These are phyloP conservation scores for Kodamaea fungicola DNA, from an alignment of 1,139 yeast species.

Conservation along the genomic window DNA sequence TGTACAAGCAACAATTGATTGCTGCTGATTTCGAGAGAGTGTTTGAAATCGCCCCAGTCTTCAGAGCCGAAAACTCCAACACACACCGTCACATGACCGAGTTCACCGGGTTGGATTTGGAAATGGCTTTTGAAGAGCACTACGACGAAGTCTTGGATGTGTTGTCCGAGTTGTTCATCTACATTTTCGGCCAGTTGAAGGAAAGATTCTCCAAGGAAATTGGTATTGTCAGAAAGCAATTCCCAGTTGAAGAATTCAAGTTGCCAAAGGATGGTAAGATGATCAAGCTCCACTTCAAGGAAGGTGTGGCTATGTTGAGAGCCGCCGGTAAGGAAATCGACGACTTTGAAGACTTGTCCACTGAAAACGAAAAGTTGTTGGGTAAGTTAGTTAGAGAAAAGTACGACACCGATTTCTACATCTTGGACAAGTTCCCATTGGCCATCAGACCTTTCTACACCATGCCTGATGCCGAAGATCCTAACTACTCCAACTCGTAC, in stretches of 20 bases:
- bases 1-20: constrained; percentile 95
- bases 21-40: constrained; percentile 97
- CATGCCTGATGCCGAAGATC: constrained; percentile 94
- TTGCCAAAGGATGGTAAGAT: constrained; percentile 86
- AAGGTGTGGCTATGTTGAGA: constrained; percentile 83
- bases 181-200: constrained; percentile 82
- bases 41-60: constrained; percentile 94
- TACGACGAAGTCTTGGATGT: constrained; percentile 91
- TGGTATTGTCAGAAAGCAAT: constrained; percentile 87
- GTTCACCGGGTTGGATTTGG: constrained; percentile 94
- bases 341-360: constrained; percentile 84
- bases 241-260: constrained; percentile 96
- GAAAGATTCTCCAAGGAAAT: constrained; percentile 77
- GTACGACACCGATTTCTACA: constrained; percentile 96
- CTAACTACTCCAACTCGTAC: constrained; percentile 88
- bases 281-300: constrained; percentile 86
- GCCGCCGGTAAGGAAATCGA: constrained; percentile 79
- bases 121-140: constrained; percentile 97
- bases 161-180: constrained; percentile 80
- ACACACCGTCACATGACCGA: constrained; percentile 99
- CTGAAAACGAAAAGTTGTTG: constrained; percentile 90
- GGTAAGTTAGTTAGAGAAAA: constrained; percentile 91
- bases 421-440: constrained; percentile 95
- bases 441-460: constrained; percentile 98
- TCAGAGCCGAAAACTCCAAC: constrained; percentile 98